Percentiles rank a stretch among this genome's conserved stretches.
phyloP scores from a whole-genome alignment of 148 eudicot genomes.

The Euryodendron excelsum region DNA sequence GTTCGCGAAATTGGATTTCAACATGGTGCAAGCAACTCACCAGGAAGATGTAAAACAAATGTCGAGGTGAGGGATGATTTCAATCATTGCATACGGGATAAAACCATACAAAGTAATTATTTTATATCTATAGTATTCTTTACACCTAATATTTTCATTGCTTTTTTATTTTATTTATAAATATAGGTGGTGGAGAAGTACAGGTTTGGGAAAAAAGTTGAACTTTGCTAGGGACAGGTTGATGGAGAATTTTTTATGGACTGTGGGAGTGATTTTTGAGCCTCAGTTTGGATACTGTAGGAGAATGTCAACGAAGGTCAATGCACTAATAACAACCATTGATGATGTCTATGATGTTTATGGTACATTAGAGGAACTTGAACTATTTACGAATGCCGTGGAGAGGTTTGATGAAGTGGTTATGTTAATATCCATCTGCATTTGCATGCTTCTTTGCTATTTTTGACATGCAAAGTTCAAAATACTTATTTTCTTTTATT shows the following conservation, averaged over 20 bases:
- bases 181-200: neutral
- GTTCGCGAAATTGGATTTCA: slow-evolving; percentile 9
- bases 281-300: neutral
- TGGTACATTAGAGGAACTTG: slow-evolving; percentile 3
- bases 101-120: no score
- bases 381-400: neutral
- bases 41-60: neutral
- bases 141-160: neutral
- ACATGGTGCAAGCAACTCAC: slow-evolving; percentile 11
- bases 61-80: slow-evolving; percentile 1
- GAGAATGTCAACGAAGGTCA: neutral
- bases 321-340: neutral
- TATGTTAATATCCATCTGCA: neutral
- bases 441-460: neutral
- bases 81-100: no score
- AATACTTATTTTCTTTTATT: neutral
- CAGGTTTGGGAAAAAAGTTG: neutral
- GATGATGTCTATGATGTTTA: slow-evolving; percentile 1
- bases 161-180: neutral
- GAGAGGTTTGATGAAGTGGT: neutral
- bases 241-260: slow-evolving; percentile 1
- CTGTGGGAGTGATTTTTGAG: neutral
- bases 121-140: no score
- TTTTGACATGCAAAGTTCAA: no score
- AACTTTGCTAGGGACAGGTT: slow-evolving; percentile 10